Conservation (phyloP, 345 rosid species). For the Ailanthus altissimus region DNA sequence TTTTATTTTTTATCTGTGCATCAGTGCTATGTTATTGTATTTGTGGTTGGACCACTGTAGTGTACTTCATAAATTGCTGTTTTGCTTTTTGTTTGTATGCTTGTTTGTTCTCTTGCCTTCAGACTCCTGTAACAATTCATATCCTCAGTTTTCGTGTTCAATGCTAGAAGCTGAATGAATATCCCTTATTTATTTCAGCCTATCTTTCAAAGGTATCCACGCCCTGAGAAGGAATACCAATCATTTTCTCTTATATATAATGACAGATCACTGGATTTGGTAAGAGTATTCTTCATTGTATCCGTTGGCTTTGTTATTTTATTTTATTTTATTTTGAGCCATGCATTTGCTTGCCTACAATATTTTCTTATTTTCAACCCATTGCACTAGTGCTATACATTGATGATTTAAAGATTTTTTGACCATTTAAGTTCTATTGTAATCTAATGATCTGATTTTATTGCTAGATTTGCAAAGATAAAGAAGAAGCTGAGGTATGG, state of each 20-base stretch:
- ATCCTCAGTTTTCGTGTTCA: background rate
- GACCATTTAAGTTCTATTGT: slow-evolving; percentile 16
- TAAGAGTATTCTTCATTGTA: slow-evolving; percentile 34
- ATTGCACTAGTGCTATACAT: slow-evolving; percentile 5
- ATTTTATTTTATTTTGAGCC: background rate
- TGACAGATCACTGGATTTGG: slow-evolving; percentile 96
- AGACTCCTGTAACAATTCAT: slow-evolving; percentile 4
- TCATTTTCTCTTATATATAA: slow-evolving; percentile 95
- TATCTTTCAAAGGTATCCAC: slow-evolving; percentile 94
- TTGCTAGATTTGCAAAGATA: slow-evolving; percentile 75
- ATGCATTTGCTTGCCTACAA: slow-evolving; percentile 17
- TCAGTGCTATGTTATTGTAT: background rate
- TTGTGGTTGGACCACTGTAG: background rate
- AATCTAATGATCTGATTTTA: slow-evolving; percentile 16
- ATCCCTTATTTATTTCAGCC: slow-evolving; percentile 56
- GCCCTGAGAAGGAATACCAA: slow-evolving; percentile 99
- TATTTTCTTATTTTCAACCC: slow-evolving; percentile 3
- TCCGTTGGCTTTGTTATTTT: slow-evolving; percentile 15
- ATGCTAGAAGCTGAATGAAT: slow-evolving; percentile 32
- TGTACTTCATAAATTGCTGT: slow-evolving; percentile 11
- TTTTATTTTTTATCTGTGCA: background rate
- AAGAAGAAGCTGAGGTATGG: slow-evolving; percentile 86
- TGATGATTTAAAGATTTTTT: background rate
- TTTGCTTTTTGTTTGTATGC: slow-evolving; percentile 2
- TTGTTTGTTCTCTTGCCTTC: slow-evolving; percentile 15